Conservation (phyloP, 192 early-diverging fungal species). For the Backusella mclennaniae region DNA sequence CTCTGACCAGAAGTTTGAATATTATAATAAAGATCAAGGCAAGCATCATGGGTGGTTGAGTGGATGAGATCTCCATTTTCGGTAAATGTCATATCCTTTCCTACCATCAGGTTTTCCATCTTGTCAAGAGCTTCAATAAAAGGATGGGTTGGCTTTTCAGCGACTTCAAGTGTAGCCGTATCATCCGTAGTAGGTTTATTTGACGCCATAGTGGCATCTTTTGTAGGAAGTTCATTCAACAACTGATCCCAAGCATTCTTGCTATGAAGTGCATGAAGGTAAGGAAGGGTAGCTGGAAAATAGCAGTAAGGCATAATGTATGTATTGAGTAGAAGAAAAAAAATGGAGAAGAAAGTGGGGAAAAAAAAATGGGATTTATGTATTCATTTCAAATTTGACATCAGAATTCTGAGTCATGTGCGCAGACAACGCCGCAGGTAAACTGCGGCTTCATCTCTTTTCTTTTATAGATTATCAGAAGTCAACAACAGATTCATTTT, state of each 20-base stretch:
- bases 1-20: neutral
- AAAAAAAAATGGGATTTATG: neutral
- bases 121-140: slow-evolving; percentile 4
- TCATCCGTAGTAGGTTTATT: neutral
- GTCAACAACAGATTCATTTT: too few relatives aligned
- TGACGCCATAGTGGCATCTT: neutral
- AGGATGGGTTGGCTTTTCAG: neutral
- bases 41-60: slow-evolving; percentile 23
- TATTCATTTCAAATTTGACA: neutral
- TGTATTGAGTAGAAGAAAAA: neutral
- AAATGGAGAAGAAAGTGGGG: neutral
- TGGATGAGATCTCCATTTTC: slow-evolving; percentile 33
- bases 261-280: slow-evolving; percentile 8
- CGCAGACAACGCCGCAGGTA: neutral
- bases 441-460: neutral
- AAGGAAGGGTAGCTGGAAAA: slow-evolving; percentile 16
- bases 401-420: neutral
- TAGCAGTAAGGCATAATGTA: slow-evolving; percentile 3
- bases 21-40: slow-evolving; percentile 37
- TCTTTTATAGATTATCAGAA: too few relatives aligned
- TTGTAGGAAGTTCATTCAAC: neutral
- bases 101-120: neutral
- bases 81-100: slow-evolving; percentile 22
- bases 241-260: neutral
- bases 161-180: neutral